Evolutionary conservation across 352 stramenopile species (phyloP), one percentile per base, ranked within the genome.

Genomic region (Pythium guiyangense): DNA sequence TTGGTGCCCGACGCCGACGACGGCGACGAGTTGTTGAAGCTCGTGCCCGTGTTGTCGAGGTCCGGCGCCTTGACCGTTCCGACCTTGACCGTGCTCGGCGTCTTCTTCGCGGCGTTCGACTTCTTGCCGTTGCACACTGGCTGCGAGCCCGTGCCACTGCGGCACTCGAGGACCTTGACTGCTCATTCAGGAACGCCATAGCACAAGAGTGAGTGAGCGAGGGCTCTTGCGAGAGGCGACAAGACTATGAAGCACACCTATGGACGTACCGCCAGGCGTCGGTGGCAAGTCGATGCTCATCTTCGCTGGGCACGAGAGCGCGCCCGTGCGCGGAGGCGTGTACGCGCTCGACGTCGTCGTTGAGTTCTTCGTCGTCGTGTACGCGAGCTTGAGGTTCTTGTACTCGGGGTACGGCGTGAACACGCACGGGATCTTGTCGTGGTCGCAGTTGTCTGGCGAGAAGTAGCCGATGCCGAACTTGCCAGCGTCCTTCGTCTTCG

Each of bases 391-490:
- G 37, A 93, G 70, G 63, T 82, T 81, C 5, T 77, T 64, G 52
- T 79, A 89, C 64, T 93, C 79, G 5, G 84, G 84, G 56, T 91
- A 90, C 20, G 76, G 76, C 43, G 57, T 78, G 66, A 84, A 92
- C 50, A 61, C 65, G 57, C 82, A 92, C 54, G 58, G 42, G 12
- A 69, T 58, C n/a, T 40, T 73, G 48, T 74, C 67, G 61, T 90
- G 63, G 70, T 93, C 79, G 52, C 83, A 93, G 53, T 76, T 67
- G 22, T 84, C 70, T 22, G 81, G 84, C 35, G 67, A 37, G 31
- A 92, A 92, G 67, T 90, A 92, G 2, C 79, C 81, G 20, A 93
- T 52, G 31, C 81, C 84, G 51, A 85, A 92, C 49, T 88, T 88
- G 22, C 79, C 78, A 8, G 71, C 22, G 52, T 94, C 81, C 12